A percentile compares a stretch with the other conserved stretches of the same genome.
phyloP scores from a whole-genome alignment of 306 rosid species.

The Myrica gale region DNA sequence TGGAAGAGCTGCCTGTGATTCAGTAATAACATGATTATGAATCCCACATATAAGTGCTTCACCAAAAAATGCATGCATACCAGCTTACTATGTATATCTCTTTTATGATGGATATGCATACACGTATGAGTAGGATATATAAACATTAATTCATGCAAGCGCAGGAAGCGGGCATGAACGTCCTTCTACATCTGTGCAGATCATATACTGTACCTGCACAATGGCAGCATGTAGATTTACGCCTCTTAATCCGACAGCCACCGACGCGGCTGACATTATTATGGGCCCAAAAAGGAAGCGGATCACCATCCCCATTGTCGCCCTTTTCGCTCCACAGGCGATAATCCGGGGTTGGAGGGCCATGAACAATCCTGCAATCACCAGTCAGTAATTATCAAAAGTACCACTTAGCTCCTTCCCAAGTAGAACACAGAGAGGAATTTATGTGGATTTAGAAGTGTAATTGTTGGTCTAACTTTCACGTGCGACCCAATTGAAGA shows the following conservation, averaged over 20 bases:
- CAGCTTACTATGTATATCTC: no score
- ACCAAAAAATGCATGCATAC: no score
- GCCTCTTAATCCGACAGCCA: constrained; percentile 36
- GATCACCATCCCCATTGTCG: constrained; percentile 38
- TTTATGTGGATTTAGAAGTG: no score
- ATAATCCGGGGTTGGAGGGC: constrained; percentile 43
- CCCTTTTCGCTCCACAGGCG: constrained; percentile 40
- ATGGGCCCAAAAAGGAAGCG: constrained; percentile 42
- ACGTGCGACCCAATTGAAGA: no score
- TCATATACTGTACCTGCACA: constrained; percentile 34
- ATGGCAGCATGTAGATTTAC: constrained; percentile 41
- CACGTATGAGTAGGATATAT: neutral
- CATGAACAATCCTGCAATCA: constrained; percentile 41
- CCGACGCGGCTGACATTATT: constrained; percentile 35
- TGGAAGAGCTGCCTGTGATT: neutral
- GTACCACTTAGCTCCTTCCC: neutral
- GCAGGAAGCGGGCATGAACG: no score
- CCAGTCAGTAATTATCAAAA: neutral
- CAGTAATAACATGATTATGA: neutral
- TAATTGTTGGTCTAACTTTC: no score
- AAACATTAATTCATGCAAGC: neutral
- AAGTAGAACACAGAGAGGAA: no score
- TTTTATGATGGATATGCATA: no score
- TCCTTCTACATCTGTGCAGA: neutral
- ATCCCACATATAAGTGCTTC: neutral